Evolutionary conservation across 345 rosid genomes (phyloP), one percentile per base, ranked within the genome.

Genomic region (Sonneratia alba): DNA sequence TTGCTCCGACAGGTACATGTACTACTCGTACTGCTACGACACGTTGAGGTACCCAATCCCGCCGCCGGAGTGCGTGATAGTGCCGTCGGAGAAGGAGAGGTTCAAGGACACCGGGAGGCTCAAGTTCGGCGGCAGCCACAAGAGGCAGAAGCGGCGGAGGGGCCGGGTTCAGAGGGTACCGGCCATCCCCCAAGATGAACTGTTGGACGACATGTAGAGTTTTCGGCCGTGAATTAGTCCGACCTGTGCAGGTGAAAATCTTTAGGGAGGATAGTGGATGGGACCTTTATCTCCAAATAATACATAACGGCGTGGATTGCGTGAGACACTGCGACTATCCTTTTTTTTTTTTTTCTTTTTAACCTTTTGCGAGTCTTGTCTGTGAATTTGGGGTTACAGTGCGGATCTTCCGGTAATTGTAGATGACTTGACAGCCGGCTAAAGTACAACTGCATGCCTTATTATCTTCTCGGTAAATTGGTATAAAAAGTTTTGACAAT

Each of bases 21-120:
- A 92, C 45, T 95, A 94, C 70, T 88, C 98, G 0, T 92, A 94
- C n/a, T 94, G 98, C 63, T 89, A 94, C 2, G 98, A 94, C 22
- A 69, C 78, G 0, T 1, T 88, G 40, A 74, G 98, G 53, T 94
- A 94, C 57, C 88, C 91, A 0, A 57, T 78, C 16, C 71, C 91
- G 0, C 82, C 63, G 0, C 96, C 98, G 0, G 98, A 94, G 45
- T 94, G 97, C 8, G 91, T 83, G 7, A 77, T 88, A 21, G 81
- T 71, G 75, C 81, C 85, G 0, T 27, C 73, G 0, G 97, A 94
- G 73, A 86, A 78, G 63, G 77, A 71, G 36, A 76, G 91, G 59
- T 94, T 89, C 70, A 84, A 55, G 34, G 84, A 88, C 19, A 86
- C 88, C 0, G 98, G 98, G 6, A 77, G 96, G 66, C 79, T 90